Evolutionary conservation across 1,139 yeast genomes (phyloP).

Genomic region (Scheffersomyces stambukii): DNA sequence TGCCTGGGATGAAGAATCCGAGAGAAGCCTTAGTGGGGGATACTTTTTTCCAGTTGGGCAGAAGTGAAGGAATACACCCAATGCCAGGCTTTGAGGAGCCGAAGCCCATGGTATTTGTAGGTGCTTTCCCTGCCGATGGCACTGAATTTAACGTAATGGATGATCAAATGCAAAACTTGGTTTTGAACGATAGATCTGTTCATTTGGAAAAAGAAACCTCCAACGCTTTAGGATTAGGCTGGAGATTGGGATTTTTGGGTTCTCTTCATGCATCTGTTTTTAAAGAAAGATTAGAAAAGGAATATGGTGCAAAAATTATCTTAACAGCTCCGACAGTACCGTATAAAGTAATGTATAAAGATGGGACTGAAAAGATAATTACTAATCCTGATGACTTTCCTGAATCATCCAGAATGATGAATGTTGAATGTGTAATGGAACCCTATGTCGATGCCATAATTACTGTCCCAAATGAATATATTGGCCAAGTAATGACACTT

Average conservation of each 20-base stretch:
- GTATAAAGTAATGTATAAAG: conserved; percentile 61
- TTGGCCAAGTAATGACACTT: conserved; percentile 80
- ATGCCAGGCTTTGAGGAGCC: conserved; percentile 95
- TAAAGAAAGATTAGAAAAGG: conserved; percentile 84
- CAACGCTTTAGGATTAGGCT: conserved; percentile 92
- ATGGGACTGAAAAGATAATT: conserved; percentile 61
- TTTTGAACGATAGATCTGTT: conserved; percentile 88
- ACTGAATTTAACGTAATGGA: conserved; percentile 84
- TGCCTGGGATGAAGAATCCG: conserved; percentile 90
- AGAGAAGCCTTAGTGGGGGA: conserved; percentile 90
- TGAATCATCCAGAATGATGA: conserved; percentile 42
- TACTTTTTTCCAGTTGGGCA: conserved; percentile 71
- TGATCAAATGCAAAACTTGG: conserved; percentile 84
- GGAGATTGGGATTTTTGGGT: conserved; percentile 95
- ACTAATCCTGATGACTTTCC: conserved; percentile 96
- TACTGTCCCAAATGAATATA: conserved; percentile 85
- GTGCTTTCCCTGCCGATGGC: conserved; percentile 97
- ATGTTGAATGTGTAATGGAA: conserved; percentile 64
- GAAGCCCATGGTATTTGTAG: conserved; percentile 97
- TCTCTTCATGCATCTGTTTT: conserved; percentile 94
- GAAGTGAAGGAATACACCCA: conserved; percentile 60
- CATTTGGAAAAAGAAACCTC: conserved; percentile 88
- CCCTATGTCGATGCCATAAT: conserved; percentile 89
- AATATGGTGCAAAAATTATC: conserved; percentile 88
- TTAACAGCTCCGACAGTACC: conserved; percentile 98